These are phyloP conservation scores for Taphrina wiesneri DNA, from an alignment of 1,139 yeast species.

Conservation along the genomic window DNA sequence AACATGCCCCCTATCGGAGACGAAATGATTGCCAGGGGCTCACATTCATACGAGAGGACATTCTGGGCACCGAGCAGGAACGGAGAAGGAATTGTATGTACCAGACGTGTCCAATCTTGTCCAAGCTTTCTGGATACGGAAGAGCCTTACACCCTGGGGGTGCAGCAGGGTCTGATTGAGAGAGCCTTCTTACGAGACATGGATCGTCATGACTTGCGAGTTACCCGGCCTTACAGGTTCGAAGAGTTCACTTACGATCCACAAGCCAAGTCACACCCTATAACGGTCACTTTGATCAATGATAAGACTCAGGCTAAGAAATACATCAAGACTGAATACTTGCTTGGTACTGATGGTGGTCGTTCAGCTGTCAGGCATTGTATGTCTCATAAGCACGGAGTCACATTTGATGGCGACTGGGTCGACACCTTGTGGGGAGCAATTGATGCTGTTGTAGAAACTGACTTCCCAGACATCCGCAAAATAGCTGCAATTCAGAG, in stretches of 20 bases:
- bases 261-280: slow-evolving; percentile 45
- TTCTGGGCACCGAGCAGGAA: slow-evolving; percentile 44
- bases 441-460: slow-evolving; percentile 47
- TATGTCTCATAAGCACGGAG: slow-evolving; percentile 39
- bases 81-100: slow-evolving; percentile 37
- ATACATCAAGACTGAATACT: slow-evolving; percentile 45
- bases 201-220: slow-evolving; percentile 37
- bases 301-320: slow-evolving; percentile 25
- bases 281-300: slow-evolving; percentile 42
- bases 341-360: slow-evolving; percentile 49
- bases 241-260: slow-evolving; percentile 36
- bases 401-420: slow-evolving; percentile 47
- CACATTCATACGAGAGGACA: slow-evolving; percentile 44
- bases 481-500: slow-evolving; percentile 48
- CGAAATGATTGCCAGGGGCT: slow-evolving; percentile 45
- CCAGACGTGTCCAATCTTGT: slow-evolving; percentile 36
- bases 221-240: slow-evolving; percentile 36
- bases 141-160: slow-evolving; percentile 12
- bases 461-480: slow-evolving; percentile 49
- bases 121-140: slow-evolving; percentile 37
- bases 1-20: slow-evolving; percentile 46
- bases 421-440: slow-evolving; percentile 51
- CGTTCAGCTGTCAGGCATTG: slow-evolving; percentile 48
- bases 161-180: slow-evolving; percentile 41
- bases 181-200: slow-evolving; percentile 40